Base-by-base conservation (phyloP, 169 alveolate species). In the Plasmodium cynomolgi region DNA sequence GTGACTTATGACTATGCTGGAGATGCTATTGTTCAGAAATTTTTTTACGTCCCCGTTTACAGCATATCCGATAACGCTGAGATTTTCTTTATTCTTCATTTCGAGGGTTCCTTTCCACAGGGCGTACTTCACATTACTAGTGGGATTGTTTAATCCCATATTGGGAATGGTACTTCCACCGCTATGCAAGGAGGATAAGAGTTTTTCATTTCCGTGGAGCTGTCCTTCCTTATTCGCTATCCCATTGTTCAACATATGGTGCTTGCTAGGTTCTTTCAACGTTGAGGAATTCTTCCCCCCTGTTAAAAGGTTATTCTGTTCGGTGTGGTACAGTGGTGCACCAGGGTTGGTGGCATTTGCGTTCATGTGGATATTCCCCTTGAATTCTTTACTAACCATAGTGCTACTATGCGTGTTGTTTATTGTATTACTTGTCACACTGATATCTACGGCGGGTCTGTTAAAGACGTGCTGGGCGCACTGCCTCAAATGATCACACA, bases 401-500 rank as follows among this genome's bases (percentile, higher is more conserved):
- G 17, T 75, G 33, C 31, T 72, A 26, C 37, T 84, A 11, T 31
- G 9, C 11, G 5, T 17, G 41, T 31, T 81, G 33, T 62, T 92
- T 34, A 17, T 77, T 20, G 17, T 1, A 73, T 54, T 72, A 29
- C 37, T 90, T 31, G 44, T 8, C 15, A n/a, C 5, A 11, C 33
- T 37, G 39, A 41, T 17, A 80, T 74, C 81, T 79, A 79, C 31
- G 34, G 56, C 34, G 44, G 96, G 72, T 33, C 95, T 91, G 47
- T 82, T 72, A 94, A 96, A 96, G n/a, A 96, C 95, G 80, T 96
- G 98, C 56, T 96, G 97, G 15, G 97, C 97, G 56, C 96, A 96
- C 29, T 81, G 13, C 39, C 95, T 92, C 41, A 96, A 71, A 58
- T 92, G 96, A 13, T 94, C 98, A 72, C 98, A 96, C 44, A 96